A percentile compares a stretch with the other conserved stretches of the same genome.
These are phyloP conservation scores for Xylariaceae sp. DNA, from an alignment of 2,329 filamentous ascomycete species.

Conservation along the genomic window DNA sequence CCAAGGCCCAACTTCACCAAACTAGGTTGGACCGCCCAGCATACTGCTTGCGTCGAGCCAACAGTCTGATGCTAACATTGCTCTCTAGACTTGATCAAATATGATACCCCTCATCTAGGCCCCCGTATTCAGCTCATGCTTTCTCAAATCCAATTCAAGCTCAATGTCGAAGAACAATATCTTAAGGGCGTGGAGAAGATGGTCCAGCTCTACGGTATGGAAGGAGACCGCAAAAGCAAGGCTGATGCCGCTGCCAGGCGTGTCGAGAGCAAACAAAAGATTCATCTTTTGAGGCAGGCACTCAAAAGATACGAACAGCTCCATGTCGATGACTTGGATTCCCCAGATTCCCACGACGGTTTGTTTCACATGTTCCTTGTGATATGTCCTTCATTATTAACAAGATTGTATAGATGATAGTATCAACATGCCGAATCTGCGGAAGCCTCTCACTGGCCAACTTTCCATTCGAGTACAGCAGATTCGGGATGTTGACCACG, in stretches of 20 bases:
- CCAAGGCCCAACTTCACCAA: constrained; percentile 90
- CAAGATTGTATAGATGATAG: constrained; percentile 71
- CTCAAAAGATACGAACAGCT: constrained; percentile 96
- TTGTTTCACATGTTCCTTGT: constrained; percentile 33
- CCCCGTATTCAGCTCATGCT: constrained; percentile 99
- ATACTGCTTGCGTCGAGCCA: not conserved
- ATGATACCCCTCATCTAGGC: constrained; percentile 91
- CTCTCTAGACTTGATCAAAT: constrained; percentile 86
- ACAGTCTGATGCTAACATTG: constrained; percentile 6
- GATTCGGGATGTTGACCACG: constrained; percentile 93
- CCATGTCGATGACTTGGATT: constrained; percentile 82
- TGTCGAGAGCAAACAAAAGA: constrained; percentile 97
- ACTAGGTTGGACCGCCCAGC: constrained; percentile 62
- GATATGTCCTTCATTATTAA: constrained; percentile 14
- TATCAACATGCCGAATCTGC: constrained; percentile 88
- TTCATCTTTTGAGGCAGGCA: constrained; percentile 90
- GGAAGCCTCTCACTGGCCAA: constrained; percentile 92
- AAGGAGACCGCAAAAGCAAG: constrained; percentile 93
- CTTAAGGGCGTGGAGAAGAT: constrained; percentile 99
- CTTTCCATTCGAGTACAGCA: constrained; percentile 82
- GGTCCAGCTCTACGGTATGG: constrained; percentile 95
- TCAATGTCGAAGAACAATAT: constrained; percentile 98
- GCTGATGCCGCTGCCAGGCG: constrained; percentile 85
- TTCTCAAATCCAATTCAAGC: constrained; percentile 96
- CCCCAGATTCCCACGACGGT: constrained; percentile 77